Evolutionary conservation across 2,329 filamentous ascomycete genomes (phyloP).

Genomic region (Amauroascus niger): DNA sequence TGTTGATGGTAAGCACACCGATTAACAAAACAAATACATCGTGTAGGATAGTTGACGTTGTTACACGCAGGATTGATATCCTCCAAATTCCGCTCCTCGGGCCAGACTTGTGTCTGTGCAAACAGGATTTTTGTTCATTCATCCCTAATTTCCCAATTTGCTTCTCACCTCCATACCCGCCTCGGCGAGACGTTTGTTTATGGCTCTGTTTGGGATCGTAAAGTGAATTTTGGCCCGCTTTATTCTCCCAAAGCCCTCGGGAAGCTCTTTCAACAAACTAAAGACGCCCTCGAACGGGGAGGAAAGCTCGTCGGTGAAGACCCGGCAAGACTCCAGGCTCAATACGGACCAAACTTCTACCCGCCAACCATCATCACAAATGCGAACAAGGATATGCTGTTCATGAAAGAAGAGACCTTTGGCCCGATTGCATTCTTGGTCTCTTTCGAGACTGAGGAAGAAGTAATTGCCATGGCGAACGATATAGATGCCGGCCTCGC

Average conservation of each 20-base stretch:
- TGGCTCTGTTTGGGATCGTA: slow-evolving; percentile 10
- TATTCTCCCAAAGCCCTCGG: slow-evolving; percentile 10
- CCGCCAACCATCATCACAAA: slow-evolving; percentile 11
- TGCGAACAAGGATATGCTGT: slow-evolving; percentile 22
- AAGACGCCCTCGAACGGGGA: slow-evolving; percentile 24
- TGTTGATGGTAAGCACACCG: slow-evolving; percentile 22
- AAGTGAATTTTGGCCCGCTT: slow-evolving; percentile 11
- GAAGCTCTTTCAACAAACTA: slow-evolving; percentile 12
- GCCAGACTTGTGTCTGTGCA: slow-evolving; percentile 24
- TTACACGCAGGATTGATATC: slow-evolving; percentile 19
- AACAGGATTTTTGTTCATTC: slow-evolving; percentile 37
- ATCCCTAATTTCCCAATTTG: slow-evolving; percentile 2
- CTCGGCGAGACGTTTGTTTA: slow-evolving; percentile 6
- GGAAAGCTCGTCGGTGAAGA: slow-evolving; percentile 17
- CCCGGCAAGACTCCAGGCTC: not conserved
- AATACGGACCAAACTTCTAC: slow-evolving; percentile 12
- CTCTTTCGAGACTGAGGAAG: slow-evolving; percentile 25
- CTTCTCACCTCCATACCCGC: slow-evolving; percentile 5
- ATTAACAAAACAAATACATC: slow-evolving; percentile 7
- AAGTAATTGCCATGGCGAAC: slow-evolving; percentile 27
- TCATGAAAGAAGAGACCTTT: slow-evolving; percentile 27
- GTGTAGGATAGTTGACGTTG: slow-evolving; percentile 19
- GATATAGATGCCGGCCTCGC: slow-evolving; percentile 25
- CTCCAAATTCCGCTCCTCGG: slow-evolving; percentile 15
- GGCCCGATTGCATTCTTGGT: slow-evolving; percentile 22